These are phyloP conservation scores for Tetrahymena elliotti DNA, from an alignment of 73 alveolate genomes.

Conservation along the genomic window DNA sequence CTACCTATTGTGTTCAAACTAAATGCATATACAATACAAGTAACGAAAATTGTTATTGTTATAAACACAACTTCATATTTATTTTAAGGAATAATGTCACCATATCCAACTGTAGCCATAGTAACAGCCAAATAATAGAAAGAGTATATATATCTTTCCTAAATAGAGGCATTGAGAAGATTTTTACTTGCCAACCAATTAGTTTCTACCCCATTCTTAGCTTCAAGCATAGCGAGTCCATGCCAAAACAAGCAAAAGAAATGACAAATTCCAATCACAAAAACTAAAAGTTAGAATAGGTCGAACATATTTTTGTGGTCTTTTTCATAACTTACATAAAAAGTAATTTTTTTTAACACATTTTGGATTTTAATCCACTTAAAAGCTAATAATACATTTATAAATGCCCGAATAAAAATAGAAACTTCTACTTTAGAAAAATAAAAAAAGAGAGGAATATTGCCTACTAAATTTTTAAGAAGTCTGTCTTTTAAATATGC, in stretches of 20 bases:
- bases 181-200: neutral
- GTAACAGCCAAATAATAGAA: constrained; percentile 27
- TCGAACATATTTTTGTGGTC: neutral
- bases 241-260: neutral
- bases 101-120: constrained; percentile 43
- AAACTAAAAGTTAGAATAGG: neutral
- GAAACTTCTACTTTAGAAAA: too few species aligned
- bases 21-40: constrained; percentile 25
- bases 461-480: too few species aligned
- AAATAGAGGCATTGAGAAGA: neutral
- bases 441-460: too few species aligned
- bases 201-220: neutral
- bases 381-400: too few species aligned
- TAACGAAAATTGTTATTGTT: constrained; percentile 16
- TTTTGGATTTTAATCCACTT: neutral
- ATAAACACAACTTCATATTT: constrained; percentile 13
- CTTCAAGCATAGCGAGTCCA: neutral
- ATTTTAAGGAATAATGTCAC: constrained; percentile 30
- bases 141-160: constrained; percentile 7
- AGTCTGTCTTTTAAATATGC: too few species aligned
- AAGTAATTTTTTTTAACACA: neutral
- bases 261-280: neutral
- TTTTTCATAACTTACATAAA: neutral
- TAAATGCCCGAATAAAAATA: too few species aligned
- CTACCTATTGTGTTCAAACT: constrained; percentile 26